Percentiles rank a stretch among this genome's conserved stretches.
Evolutionary conservation across 1,284 basidiomycete genomes (phyloP).

Genomic region (Porogramme epimiltina): DNA sequence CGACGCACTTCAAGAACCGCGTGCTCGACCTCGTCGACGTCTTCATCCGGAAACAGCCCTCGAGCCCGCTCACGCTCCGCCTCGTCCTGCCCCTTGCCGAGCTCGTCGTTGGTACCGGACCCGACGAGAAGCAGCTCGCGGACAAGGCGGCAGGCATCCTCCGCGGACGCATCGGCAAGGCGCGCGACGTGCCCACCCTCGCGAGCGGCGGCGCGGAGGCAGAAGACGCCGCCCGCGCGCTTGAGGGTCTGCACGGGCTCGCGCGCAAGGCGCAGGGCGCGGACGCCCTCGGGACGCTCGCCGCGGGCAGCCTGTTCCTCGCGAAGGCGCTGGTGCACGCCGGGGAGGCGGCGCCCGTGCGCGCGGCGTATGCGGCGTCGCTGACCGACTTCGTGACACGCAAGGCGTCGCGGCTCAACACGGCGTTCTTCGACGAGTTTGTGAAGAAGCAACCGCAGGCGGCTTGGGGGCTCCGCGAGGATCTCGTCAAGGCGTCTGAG

Average conservation of each 20-base stretch:
- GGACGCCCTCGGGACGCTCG: slow-evolving; percentile 66
- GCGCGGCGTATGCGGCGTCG: slow-evolving; percentile 67
- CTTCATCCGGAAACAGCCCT: slow-evolving; percentile 76
- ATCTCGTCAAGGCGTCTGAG: slow-evolving; percentile 55
- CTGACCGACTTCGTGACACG: slow-evolving; percentile 79
- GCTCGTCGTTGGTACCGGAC: slow-evolving; percentile 63
- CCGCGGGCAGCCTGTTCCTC: slow-evolving; percentile 75
- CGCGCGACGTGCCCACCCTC: slow-evolving; percentile 64
- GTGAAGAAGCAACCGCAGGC: slow-evolving; percentile 66
- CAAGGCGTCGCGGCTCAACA: slow-evolving; percentile 79
- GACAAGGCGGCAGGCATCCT: slow-evolving; percentile 86
- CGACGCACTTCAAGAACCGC: slow-evolving; percentile 93
- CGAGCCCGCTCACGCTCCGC: slow-evolving; percentile 66
- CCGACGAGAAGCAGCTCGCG: slow-evolving; percentile 83
- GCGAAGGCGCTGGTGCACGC: slow-evolving; percentile 57
- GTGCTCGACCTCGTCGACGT: slow-evolving; percentile 91
- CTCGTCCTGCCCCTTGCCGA: slow-evolving; percentile 80
- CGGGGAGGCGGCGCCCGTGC: slow-evolving; percentile 44
- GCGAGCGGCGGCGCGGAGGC: slow-evolving; percentile 49
- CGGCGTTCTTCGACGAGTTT: slow-evolving; percentile 81
- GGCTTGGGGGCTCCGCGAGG: slow-evolving; percentile 70
- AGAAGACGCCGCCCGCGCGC: slow-evolving; percentile 46
- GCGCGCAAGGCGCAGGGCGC: slow-evolving; percentile 70
- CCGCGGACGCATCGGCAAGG: slow-evolving; percentile 72
- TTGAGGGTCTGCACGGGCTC: slow-evolving; percentile 73